These are phyloP conservation scores for Aspergillus transmontanensis DNA, from an alignment of 2,329 filamentous ascomycete species.

Conservation along the genomic window DNA sequence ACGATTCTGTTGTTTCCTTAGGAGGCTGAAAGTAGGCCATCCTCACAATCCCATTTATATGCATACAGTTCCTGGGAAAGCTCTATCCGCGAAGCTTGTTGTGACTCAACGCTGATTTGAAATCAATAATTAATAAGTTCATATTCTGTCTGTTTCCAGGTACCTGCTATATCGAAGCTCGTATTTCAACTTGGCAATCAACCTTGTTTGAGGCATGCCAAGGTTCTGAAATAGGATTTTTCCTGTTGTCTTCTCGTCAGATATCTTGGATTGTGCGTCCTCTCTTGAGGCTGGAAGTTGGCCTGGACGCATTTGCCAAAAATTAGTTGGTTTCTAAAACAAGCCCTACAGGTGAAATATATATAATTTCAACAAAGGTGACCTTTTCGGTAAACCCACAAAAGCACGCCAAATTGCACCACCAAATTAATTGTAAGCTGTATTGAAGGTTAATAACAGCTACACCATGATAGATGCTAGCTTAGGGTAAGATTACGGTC, in stretches of 20 bases:
- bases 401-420: background rate
- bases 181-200: background rate
- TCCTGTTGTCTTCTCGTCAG: no score
- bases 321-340: rapidly evolving
- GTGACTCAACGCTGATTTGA: background rate
- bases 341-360: background rate
- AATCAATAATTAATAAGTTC: background rate
- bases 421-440: background rate
- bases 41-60: background rate
- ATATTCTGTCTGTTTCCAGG: background rate
- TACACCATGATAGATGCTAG: background rate
- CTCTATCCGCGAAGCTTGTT: background rate
- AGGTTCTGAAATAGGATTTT: no score
- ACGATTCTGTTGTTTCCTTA: background rate
- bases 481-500: background rate
- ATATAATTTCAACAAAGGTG: background rate
- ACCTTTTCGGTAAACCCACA: background rate
- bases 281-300: background rate
- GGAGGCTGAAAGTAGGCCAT: background rate
- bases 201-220: no score
- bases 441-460: background rate
- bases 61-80: background rate
- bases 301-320: background rate
- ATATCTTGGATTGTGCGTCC: no score
- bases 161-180: background rate